Evolutionary conservation across 1,284 basidiomycete genomes (phyloP), one percentile per base, ranked within the genome.

Genomic region (Rhodofomes roseus): DNA sequence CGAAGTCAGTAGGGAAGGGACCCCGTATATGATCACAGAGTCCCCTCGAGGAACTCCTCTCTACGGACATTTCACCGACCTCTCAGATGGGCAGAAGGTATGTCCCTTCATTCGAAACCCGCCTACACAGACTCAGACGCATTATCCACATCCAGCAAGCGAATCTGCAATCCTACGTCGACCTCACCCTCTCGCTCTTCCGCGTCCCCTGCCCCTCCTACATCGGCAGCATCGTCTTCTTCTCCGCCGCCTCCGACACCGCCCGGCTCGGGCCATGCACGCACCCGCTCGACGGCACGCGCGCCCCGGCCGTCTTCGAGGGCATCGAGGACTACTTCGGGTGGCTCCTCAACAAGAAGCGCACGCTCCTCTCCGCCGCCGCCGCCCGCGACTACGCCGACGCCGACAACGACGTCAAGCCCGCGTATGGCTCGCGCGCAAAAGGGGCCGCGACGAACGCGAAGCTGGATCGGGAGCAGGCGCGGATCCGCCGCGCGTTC

Each of bases 271-370:
- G 50, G 9, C 50, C 50, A 4, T 52, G 50, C 50, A 16, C 23
- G 3, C 50, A 52, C 50, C 50, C 50, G 3, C 20, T 37, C n/a
- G 50, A 52, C 50, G 34, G 31, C 12, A 11, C 27, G 8, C 31
- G 50, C 31, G 50, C 50, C 31, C 50, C 50, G 4, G 11, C 50
- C 18, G 31, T 52, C 29, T 52, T n/a, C 31, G 27, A 18, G 7
- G 18, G 31, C 50, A 52, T 52, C 31, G 50, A 52, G 18, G 50
- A 52, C 50, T 52, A 52, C 50, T 52, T 52, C 29, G 50, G 50
- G 29, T 52, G 50, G 50, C 50, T 52, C 22, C 50, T 52, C 18
- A 16, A 52, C 31, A 52, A 52, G 50, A 52, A 52, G 31, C 50
- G 50, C 50, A 23, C 50, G 12, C 50, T 36, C 16, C 31, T 52